phyloP scores from a whole-genome alignment of 2,329 filamentous ascomycete species.

The Cladosporium sp. region DNA sequence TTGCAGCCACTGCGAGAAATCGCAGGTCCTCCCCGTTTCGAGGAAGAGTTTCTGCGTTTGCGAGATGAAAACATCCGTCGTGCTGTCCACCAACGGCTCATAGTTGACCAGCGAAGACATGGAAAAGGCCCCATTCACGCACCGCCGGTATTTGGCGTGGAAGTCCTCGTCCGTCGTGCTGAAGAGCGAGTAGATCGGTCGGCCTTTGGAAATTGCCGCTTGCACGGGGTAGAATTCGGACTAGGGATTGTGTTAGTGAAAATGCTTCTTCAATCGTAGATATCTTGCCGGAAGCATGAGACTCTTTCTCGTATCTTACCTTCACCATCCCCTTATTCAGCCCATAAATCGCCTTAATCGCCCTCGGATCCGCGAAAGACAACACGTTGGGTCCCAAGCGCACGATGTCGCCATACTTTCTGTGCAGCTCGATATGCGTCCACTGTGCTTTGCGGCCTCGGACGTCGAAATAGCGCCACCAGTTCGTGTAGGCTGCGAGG shows the following conservation, averaged over 20 bases:
- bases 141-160: slow-evolving; percentile 68
- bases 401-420: slow-evolving; percentile 67
- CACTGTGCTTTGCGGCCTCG: slow-evolving; percentile 59
- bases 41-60: slow-evolving; percentile 42
- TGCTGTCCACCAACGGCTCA: slow-evolving; percentile 74
- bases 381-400: slow-evolving; percentile 68
- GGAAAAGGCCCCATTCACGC: slow-evolving; percentile 70
- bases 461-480: slow-evolving; percentile 71
- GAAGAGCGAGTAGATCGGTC: slow-evolving; percentile 67
- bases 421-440: slow-evolving; percentile 64
- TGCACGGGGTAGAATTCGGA: slow-evolving; percentile 73
- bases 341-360: slow-evolving; percentile 72
- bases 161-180: slow-evolving; percentile 70
- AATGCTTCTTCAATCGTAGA: not conserved
- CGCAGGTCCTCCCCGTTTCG: slow-evolving; percentile 45
- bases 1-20: slow-evolving; percentile 69
- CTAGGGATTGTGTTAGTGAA: slow-evolving; percentile 9
- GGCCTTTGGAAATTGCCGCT: slow-evolving; percentile 65
- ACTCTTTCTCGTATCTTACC: slow-evolving; percentile 24
- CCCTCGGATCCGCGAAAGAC: slow-evolving; percentile 68
- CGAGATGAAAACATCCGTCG: slow-evolving; percentile 63
- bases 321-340: slow-evolving; percentile 77
- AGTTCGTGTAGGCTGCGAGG: slow-evolving; percentile 63
- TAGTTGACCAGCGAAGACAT: slow-evolving; percentile 75
- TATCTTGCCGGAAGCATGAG: too few relatives aligned